Percentiles rank a stretch among this genome's conserved stretches.
phyloP scores from a whole-genome alignment of 495 filamentous ascomycete genomes.

The Tuber magnatum region DNA sequence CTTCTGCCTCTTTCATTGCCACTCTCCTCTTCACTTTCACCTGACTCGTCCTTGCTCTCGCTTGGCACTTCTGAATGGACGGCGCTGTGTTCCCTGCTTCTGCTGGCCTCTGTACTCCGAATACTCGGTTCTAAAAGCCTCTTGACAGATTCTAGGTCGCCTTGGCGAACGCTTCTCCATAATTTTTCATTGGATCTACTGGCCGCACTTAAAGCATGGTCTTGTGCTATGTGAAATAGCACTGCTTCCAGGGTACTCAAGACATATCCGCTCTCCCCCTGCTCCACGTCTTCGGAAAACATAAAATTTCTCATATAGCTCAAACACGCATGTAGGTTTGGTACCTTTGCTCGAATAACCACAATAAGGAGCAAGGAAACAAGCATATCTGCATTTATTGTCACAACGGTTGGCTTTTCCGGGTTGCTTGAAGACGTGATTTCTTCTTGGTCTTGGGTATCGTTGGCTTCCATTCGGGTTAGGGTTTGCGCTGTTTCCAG shows the following conservation, averaged over 20 bases:
- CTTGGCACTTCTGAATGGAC: slow-evolving; percentile 24
- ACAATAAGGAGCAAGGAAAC: slow-evolving; percentile 88
- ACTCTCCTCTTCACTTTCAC: neutral
- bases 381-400: slow-evolving; percentile 90
- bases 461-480: slow-evolving; percentile 51
- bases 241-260: slow-evolving; percentile 96
- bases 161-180: slow-evolving; percentile 76
- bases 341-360: slow-evolving; percentile 83
- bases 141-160: slow-evolving; percentile 65
- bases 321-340: slow-evolving; percentile 77
- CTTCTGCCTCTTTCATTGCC: slow-evolving; percentile 2
- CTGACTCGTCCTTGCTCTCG: slow-evolving; percentile 6
- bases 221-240: slow-evolving; percentile 76
- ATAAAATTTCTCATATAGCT: slow-evolving; percentile 93
- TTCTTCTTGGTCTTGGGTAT: slow-evolving; percentile 29
- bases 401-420: slow-evolving; percentile 62
- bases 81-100: slow-evolving; percentile 24
- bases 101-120: slow-evolving; percentile 25
- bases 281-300: slow-evolving; percentile 95
- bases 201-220: slow-evolving; percentile 70
- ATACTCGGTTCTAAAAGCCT: slow-evolving; percentile 64
- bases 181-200: slow-evolving; percentile 78
- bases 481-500: slow-evolving; percentile 79
- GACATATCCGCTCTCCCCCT: slow-evolving; percentile 93
- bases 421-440: slow-evolving; percentile 36